Percentiles rank a stretch among this genome's conserved stretches.
phyloP scores from a whole-genome alignment of 768 basidiomycete species.

The Royoungia palumana region DNA sequence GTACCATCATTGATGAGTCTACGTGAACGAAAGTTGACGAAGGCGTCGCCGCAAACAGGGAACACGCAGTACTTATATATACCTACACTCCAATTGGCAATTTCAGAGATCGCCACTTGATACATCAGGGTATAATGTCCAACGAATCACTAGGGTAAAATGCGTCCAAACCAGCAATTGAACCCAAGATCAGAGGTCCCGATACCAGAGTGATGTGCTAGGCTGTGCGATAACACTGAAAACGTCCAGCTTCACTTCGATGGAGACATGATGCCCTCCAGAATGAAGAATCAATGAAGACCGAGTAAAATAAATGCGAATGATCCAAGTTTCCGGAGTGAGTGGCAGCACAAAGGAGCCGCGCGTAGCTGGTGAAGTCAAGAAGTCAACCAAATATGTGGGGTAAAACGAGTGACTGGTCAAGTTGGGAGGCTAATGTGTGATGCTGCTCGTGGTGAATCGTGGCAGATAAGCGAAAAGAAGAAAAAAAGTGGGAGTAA shows the following conservation, averaged over 20 bases:
- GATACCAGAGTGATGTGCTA: conserved; percentile 4
- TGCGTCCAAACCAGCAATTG: background rate
- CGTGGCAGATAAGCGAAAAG: background rate
- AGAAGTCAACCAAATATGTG: too few relatives aligned
- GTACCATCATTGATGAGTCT: conserved; percentile 18
- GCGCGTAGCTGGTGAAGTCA: too few relatives aligned
- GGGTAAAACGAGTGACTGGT: too few relatives aligned
- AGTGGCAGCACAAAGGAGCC: background rate
- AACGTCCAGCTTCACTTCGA: conserved; percentile 21
- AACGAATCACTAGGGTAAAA: too few relatives aligned
- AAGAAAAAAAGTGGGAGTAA: conserved; percentile 4
- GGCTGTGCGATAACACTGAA: conserved; percentile 3
- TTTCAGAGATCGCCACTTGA: too few relatives aligned
- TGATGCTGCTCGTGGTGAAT: background rate
- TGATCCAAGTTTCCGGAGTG: background rate
- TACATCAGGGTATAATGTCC: too few relatives aligned
- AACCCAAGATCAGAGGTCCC: background rate
- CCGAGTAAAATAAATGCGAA: conserved; percentile 5
- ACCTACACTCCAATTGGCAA: too few relatives aligned
- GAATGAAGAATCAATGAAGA: conserved; percentile 5
- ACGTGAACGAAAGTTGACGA: background rate
- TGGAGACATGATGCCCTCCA: conserved; percentile 12
- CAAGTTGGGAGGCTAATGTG: background rate
- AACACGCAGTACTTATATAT: too few relatives aligned
- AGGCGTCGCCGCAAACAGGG: conserved; percentile 1